Base-by-base conservation (phyloP, 495 filamentous ascomycete species). In the Daldinia decipiens region DNA sequence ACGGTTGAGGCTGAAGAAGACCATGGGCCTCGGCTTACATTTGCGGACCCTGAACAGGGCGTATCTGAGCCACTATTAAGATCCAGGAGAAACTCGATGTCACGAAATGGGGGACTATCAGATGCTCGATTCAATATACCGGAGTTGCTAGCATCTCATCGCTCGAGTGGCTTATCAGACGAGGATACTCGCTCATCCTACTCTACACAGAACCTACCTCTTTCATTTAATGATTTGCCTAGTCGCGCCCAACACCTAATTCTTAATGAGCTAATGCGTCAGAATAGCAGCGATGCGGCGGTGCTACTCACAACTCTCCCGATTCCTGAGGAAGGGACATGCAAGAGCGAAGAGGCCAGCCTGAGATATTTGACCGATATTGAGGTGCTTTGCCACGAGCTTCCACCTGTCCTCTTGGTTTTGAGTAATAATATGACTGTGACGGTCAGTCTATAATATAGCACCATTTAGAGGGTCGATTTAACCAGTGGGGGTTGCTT, bases 391-490 rank as follows among this genome's bases (percentile, higher is more conserved):
- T 92, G 88, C 77, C 83, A 89, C 70, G 88, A 84, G 2, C 77
- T 89, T 58, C 89, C 91, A 51, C 90, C 93, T 9, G 85, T 89
- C 55, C 75, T 96, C 34, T 70, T 95, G 68, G 91, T 96, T n/a
- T 86, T 95, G 80, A 93, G 91, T 74, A 96, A 95, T 80, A 93
- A 91, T 68, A 92, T 96, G 90, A 95, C 92, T 13, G 93, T 95
- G 56, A 95, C 93, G 17, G 94, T 93, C 80, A 92, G 91, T 76
- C 79, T 94, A 59, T 94, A 68, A 76, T 31, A 59, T 40, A 31
- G 34, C 26, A 21, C 17, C 1, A 34, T 24, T 15, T 56, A 38
- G 53, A 56, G n/a, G n/a, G n/a, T 5, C n/a, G 1, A 29, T 55
- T 55, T 17, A 26, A 29, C 26, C 34, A 32, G 29, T 9, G 19